phyloP scores from a whole-genome alignment of 768 basidiomycete genomes.

The Lentinula aciculospora region DNA sequence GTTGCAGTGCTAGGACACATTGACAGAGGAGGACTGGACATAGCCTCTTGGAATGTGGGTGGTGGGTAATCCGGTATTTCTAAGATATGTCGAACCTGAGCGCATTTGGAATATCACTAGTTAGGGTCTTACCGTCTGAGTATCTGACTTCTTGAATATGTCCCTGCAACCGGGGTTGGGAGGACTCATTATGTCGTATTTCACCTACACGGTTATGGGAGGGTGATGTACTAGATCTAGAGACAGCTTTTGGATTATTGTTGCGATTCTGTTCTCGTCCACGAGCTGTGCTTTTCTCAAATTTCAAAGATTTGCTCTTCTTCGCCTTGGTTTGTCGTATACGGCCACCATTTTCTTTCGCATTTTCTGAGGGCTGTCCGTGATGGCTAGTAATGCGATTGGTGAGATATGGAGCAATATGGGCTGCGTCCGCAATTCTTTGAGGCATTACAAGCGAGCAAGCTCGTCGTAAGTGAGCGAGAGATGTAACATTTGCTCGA shows the following conservation, averaged over 20 bases:
- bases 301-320: constrained; percentile 28
- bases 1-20: constrained; percentile 35
- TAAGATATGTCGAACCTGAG: background rate
- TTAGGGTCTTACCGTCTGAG: background rate
- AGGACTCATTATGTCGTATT: background rate
- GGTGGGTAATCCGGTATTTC: constrained; percentile 61
- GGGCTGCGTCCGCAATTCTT: constrained; percentile 43
- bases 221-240: background rate
- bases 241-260: background rate
- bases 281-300: constrained; percentile 28
- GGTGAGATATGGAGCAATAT: constrained; percentile 53
- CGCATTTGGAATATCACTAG: constrained; percentile 16
- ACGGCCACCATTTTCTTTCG: constrained; percentile 46
- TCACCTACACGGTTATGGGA: background rate
- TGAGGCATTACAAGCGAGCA: constrained; percentile 14
- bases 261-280: constrained; percentile 36
- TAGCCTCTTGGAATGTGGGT: constrained; percentile 71
- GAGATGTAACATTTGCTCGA: background rate
- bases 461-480: constrained; percentile 7
- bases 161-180: background rate
- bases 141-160: background rate
- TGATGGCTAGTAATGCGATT: constrained; percentile 45
- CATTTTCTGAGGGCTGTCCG: constrained; percentile 43
- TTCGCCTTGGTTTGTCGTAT: constrained; percentile 40
- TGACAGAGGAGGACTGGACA: constrained; percentile 36